These are phyloP conservation scores for Cenchrus fungigraminus DNA, from an alignment of 176 grass and related monocot genomes.

Conservation along the genomic window DNA sequence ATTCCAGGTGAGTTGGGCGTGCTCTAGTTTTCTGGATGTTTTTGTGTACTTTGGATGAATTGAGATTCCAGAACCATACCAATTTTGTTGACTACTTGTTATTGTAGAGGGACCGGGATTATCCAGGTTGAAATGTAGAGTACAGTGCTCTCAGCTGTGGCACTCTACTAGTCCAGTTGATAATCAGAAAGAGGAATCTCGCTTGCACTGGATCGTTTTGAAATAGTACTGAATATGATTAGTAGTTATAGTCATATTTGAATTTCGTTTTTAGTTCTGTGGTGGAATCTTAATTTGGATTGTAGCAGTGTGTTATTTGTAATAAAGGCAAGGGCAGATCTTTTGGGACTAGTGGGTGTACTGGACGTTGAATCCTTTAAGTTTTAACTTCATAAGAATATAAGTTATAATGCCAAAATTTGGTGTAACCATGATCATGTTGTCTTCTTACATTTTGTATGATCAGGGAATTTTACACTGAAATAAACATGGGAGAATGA, in stretches of 20 bases:
- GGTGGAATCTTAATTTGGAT: background rate
- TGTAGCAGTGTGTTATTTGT: background rate
- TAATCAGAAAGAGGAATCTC: slow-evolving; percentile 39
- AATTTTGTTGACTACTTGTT: slow-evolving; percentile 22
- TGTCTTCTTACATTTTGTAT: background rate
- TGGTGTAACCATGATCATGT: background rate
- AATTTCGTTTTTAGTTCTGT: background rate
- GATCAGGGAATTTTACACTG: background rate
- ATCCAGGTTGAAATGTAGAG: slow-evolving; percentile 6
- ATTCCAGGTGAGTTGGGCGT: slow-evolving; percentile 33
- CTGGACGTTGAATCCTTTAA: background rate
- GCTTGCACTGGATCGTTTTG: background rate
- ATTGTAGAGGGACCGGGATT: slow-evolving; percentile 12
- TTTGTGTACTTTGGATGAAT: background rate
- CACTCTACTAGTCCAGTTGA: slow-evolving; percentile 17
- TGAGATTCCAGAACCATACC: background rate
- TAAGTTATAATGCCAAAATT: background rate
- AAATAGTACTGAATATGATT: slow-evolving; percentile 9
- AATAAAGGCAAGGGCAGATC: background rate
- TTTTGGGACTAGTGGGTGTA: background rate
- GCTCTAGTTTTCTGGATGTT: background rate
- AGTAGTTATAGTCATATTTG: background rate
- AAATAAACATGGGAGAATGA: background rate
- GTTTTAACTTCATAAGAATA: background rate
- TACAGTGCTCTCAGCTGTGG: slow-evolving; percentile 22